Evolutionary conservation across 2,329 filamentous ascomycete genomes (phyloP).

Genomic region (Botrytis porri): DNA sequence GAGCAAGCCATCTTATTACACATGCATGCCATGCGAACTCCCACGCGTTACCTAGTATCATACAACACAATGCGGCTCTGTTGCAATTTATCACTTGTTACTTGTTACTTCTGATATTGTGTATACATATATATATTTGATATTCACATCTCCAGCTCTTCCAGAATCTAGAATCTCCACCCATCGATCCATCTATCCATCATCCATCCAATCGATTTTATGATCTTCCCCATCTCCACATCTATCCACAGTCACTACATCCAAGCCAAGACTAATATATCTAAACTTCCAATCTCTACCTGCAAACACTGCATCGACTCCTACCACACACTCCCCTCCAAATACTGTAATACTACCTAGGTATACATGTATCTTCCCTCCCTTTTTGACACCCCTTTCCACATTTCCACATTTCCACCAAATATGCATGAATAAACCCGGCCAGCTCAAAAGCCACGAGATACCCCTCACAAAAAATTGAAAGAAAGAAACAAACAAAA

Average conservation of each 20-base stretch:
- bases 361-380: neutral
- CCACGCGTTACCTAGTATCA: neutral
- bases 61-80: neutral
- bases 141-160: slow-evolving; percentile 1
- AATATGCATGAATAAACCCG: neutral
- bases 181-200: neutral
- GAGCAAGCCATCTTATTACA: neutral
- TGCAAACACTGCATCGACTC: no score
- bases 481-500: neutral
- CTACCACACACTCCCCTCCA: neutral
- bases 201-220: neutral
- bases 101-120: no score
- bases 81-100: neutral
- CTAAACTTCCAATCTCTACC: neutral
- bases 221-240: neutral
- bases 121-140: neutral
- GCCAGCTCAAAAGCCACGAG: neutral
- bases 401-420: neutral
- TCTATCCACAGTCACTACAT: neutral
- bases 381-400: neutral
- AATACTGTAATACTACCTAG: neutral
- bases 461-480: neutral
- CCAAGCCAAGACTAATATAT: neutral
- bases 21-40: neutral
- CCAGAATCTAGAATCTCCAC: neutral